These are phyloP conservation scores for Podosphaera xanthii DNA, from an alignment of 2,329 filamentous ascomycete genomes.

Conservation along the genomic window DNA sequence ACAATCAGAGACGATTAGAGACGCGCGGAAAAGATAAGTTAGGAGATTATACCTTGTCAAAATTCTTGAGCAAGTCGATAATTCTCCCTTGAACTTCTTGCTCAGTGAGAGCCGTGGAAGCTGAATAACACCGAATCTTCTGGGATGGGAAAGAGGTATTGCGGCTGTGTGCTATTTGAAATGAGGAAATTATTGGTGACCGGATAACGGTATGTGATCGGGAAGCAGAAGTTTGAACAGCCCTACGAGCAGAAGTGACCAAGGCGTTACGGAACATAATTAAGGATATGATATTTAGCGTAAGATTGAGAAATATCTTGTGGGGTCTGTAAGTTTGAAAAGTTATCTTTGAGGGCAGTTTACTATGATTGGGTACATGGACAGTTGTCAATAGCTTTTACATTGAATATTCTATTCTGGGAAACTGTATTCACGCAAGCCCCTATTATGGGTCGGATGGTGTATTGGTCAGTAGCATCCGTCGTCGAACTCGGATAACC, in stretches of 20 bases:
- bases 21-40: slow-evolving; percentile 2
- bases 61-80: slow-evolving; percentile 78
- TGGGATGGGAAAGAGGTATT: slow-evolving; percentile 25
- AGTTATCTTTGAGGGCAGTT: no score
- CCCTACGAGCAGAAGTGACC: slow-evolving; percentile 46
- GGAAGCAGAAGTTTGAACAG: slow-evolving; percentile 26
- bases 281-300: no score
- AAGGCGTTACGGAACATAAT: slow-evolving; percentile 75
- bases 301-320: no score
- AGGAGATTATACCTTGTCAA: slow-evolving; percentile 59
- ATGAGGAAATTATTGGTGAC: slow-evolving; percentile 21
- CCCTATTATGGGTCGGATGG: no score
- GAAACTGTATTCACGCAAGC: no score
- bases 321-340: no score
- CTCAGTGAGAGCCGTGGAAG: slow-evolving; percentile 54
- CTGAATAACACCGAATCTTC: slow-evolving; percentile 67
- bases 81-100: slow-evolving; percentile 80
- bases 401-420: no score
- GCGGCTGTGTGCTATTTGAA: no score
- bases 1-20: slow-evolving; percentile 7
- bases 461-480: no score
- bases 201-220: slow-evolving; percentile 31
- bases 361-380: no score
- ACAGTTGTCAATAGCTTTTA: no score
- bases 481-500: no score